Conservation (phyloP, 2,329 filamentous ascomycete species). For the Ilyonectria mors-panacis region DNA sequence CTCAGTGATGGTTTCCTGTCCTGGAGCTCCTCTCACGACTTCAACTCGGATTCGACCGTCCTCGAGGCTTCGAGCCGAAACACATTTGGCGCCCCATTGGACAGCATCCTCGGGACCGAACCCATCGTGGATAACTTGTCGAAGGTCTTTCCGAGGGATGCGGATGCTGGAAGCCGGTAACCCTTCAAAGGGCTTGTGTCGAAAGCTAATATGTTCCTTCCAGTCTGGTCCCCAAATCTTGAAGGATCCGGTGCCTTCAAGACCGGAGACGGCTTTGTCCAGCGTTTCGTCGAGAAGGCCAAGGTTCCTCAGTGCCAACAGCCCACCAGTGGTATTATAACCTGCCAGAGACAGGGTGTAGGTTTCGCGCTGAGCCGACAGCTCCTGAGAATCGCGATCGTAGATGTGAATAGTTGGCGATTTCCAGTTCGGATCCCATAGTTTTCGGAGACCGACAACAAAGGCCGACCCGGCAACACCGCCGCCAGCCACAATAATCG, state of each 20-base stretch:
- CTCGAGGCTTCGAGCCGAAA: constrained; percentile 39
- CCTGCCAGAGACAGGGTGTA: constrained; percentile 59
- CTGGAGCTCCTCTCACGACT: constrained; percentile 23
- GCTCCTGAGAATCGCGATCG: constrained; percentile 57
- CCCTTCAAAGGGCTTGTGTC: constrained; percentile 48
- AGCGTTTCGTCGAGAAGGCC: constrained; percentile 55
- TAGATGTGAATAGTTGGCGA: constrained; percentile 57
- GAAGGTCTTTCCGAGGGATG: constrained; percentile 55
- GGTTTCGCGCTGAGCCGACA: constrained; percentile 50
- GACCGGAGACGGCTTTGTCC: constrained; percentile 50
- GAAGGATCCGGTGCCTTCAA: constrained; percentile 52
- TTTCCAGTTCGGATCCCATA: constrained; percentile 51
- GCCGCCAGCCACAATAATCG: constrained; percentile 60
- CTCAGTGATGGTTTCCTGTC: constrained; percentile 20
- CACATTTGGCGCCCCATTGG: constrained; percentile 48
- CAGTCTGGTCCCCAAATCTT: constrained; percentile 59
- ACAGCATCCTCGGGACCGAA: constrained; percentile 35
- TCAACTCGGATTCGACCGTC: constrained; percentile 45
- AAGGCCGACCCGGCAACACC: constrained; percentile 62
- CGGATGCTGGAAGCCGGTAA: constrained; percentile 56
- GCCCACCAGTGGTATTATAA: constrained; percentile 52
- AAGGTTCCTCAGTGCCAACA: constrained; percentile 56
- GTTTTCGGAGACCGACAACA: constrained; percentile 55
- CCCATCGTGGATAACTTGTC: constrained; percentile 52
- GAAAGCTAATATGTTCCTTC: constrained; percentile 52